Base-by-base conservation (phyloP, 2,329 filamentous ascomycete species). In the Ceratocystis papillata region DNA sequence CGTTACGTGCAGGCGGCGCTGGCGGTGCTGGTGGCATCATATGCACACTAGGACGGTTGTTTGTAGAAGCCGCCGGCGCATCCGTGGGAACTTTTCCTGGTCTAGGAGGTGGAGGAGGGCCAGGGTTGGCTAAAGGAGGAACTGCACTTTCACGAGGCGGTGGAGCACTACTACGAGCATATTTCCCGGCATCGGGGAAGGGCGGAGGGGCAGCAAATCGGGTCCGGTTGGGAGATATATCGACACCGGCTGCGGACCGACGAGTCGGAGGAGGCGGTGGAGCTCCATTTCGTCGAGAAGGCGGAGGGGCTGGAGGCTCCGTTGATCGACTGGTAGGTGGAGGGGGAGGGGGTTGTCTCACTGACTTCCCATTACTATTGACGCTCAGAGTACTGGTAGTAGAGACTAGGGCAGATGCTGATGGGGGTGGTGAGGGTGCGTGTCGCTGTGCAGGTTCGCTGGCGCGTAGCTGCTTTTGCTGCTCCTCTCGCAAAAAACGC, bases 181-280 rank as follows among this genome's bases (percentile, higher is more conserved):
- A 94, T 75, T 90, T 96, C 46, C 94, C 94, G 67, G 94, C 94
- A 74, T 96, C 92, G 65, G 90, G 85, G 68, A 97, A 77, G 1
- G 93, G 89, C 44, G 94, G 94, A 59, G 94, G 94, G 7, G 90
- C 93, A 70, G 86, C 83, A 77, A 96, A 97, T 71, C 81, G 82
- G 7, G 84, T 84, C 63, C 86, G 82, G 25, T 85, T 82, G 17
- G 75, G 74, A 37, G 72, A 82, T 22, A 85, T 82, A 20, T 75
- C 74, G 55, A 72, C 70, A 72, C 83, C 79, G 74, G 79, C 75
- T 75, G 62, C 30, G 5, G 82, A 78, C 79, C 87, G 75, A 75
- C 86, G 75, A 71, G 86, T 74, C 33, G 87, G 83, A 20, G 83
- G 80, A 15, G 81, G 81, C n/a, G 81, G 80, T 37, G 82, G 80